Conservation (phyloP, 2,329 filamentous ascomycete species). For the Incumbomyces delicatus region DNA sequence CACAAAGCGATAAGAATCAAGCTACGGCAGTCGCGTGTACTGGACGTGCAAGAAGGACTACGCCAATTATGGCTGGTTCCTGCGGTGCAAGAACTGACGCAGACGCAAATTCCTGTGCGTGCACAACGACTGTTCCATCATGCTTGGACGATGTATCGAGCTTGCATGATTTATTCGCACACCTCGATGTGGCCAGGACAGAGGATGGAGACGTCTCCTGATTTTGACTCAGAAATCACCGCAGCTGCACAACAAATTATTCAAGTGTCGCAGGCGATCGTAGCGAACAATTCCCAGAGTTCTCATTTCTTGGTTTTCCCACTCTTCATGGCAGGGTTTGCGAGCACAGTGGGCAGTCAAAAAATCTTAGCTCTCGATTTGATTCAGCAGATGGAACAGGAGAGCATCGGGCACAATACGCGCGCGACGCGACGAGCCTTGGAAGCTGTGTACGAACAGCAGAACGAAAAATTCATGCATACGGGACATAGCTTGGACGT, state of each 20-base stretch:
- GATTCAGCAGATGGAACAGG: constrained; percentile 38
- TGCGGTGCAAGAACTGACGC: constrained; percentile 27
- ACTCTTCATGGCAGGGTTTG: constrained; percentile 44
- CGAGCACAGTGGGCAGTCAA: constrained; percentile 29
- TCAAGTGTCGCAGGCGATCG: constrained; percentile 32
- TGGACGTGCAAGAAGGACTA: constrained; percentile 29
- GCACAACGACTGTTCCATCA: constrained; percentile 34
- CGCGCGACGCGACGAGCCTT: constrained; percentile 37
- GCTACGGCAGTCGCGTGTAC: constrained; percentile 26
- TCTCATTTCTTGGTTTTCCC: constrained; percentile 43
- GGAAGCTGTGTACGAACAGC: constrained; percentile 39
- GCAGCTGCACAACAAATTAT: constrained; percentile 38
- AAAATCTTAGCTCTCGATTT: constrained; percentile 41
- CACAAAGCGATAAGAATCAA: constrained; percentile 19
- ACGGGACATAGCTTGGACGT: constrained; percentile 36
- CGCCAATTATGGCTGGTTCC: constrained; percentile 30
- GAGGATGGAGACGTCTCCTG: constrained; percentile 29
- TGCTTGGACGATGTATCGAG: constrained; percentile 40
- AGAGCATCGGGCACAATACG: constrained; percentile 41
- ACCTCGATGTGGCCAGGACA: constrained; percentile 46
- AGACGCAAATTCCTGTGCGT: constrained; percentile 28
- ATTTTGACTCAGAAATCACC: constrained; percentile 34
- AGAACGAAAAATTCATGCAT: constrained; percentile 32
- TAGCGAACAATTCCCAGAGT: constrained; percentile 30
- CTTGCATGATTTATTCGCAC: constrained; percentile 42